Evolutionary conservation across 768 basidiomycete species (phyloP), one percentile per base, ranked within the genome.

Genomic region (Termitomyces sp.): DNA sequence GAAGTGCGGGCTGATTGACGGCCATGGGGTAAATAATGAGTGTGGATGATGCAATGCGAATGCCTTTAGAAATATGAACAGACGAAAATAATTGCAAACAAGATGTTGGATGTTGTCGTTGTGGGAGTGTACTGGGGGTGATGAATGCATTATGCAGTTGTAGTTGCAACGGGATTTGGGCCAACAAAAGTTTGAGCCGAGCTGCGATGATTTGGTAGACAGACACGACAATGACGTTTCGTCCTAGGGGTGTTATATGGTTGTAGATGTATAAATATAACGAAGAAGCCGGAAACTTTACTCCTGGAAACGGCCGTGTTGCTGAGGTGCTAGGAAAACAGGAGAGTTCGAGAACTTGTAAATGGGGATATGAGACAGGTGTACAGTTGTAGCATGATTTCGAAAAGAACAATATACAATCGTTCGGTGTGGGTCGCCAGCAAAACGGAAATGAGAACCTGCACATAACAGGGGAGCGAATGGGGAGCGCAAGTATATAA

Each of bases 371-470:
- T 37, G 49, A 52, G 55, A 47, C 50, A 57, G 19, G n/a, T 57
- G 53, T 60, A 60, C 59, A 60, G 27, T 57, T 51, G 44, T 61
- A 57, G 56, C 41, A 52, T 60, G 52, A 32, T 42, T 57, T 57
- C 46, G 37, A 46, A 52, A 40, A 52, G 41, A 57, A 53, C 35
- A 57, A 54, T 45, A 30, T 32, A 57, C 56, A 57, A 39, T 52
- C 23, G 51, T 48, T 52, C 52, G 19, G 44, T 39, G 53, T 21
- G 30, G 5, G 49, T 27, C 52, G 37, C 60, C 28, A 42, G 43
- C 25, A 43, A 42, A 32, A 48, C 54, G 52, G 49, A 30, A 40
- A 42, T 21, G 23, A 37, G 41, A 34, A 30, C 47, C 46, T 54
- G 52, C 35, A 49, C 28, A 35, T 6, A 32, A 61, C 46, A 62